Evolutionary conservation across 2,329 filamentous ascomycete genomes (phyloP).

Genomic region (Paecilomyces dactylethromorphus): DNA sequence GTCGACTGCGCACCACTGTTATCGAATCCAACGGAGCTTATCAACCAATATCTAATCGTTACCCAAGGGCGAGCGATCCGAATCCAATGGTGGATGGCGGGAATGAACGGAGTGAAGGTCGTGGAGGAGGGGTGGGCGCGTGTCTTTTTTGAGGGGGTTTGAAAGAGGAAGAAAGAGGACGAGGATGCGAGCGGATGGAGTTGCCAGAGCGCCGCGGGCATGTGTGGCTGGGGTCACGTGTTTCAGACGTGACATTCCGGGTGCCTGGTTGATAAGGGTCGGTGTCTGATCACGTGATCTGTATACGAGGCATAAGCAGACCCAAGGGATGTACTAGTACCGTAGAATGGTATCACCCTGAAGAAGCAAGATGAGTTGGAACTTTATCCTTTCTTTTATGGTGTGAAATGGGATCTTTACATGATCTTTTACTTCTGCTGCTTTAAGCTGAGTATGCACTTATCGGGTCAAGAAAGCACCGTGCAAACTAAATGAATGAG

Average conservation of each 20-base stretch:
- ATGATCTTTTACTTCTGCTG: no score
- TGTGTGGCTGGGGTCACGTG: constrained; percentile 27
- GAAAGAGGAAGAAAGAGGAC: constrained; percentile 5
- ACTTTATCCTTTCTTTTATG: no score
- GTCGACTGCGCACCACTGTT: background rate
- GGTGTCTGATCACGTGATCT: background rate
- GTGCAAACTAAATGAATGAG: no score
- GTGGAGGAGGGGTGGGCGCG: background rate
- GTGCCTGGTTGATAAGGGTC: background rate
- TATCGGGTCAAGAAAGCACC: no score
- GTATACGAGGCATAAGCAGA: background rate
- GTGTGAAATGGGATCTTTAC: no score
- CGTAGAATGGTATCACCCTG: no score
- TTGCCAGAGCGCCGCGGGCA: constrained; percentile 7
- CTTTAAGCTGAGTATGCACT: no score
- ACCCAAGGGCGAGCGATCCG: background rate
- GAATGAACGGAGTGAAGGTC: background rate
- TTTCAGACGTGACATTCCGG: background rate
- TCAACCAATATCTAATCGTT: background rate
- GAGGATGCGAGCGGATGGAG: constrained; percentile 3
- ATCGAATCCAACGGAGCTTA: constrained; percentile 1
- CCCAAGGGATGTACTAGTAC: no score
- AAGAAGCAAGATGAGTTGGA: no score
- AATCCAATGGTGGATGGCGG: background rate
- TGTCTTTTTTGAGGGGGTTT: constrained; percentile 1